Percentiles rank a stretch among this genome's conserved stretches.
Evolutionary conservation across 805 yeast genomes (phyloP).

Genomic region (Cyberlindnera americana): DNA sequence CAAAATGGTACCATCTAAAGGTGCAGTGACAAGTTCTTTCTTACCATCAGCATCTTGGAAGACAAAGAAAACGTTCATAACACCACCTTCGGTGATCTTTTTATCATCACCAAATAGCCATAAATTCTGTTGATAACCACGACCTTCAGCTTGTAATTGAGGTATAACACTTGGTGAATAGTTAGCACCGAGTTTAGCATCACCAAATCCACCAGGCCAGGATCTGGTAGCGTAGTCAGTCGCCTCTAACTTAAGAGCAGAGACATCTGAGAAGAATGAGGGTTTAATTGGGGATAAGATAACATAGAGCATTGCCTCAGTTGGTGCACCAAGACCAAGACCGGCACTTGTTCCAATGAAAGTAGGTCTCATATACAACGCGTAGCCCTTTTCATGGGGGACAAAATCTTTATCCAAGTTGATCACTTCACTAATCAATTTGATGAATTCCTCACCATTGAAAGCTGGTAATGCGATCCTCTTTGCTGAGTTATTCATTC

Average conservation of each 20-base stretch:
- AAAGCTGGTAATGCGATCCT: slow-evolving; percentile 91
- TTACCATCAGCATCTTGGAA: slow-evolving; percentile 77
- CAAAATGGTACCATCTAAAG: slow-evolving; percentile 93
- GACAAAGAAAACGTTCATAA: slow-evolving; percentile 92
- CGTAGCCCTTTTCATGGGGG: slow-evolving; percentile 84
- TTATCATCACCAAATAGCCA: slow-evolving; percentile 94
- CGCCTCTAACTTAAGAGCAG: slow-evolving; percentile 91
- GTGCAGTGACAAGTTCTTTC: slow-evolving; percentile 92
- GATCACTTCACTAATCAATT: slow-evolving; percentile 72
- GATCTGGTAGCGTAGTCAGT: slow-evolving; percentile 96
- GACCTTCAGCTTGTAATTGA: slow-evolving; percentile 80
- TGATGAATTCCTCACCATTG: slow-evolving; percentile 71
- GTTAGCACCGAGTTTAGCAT: slow-evolving; percentile 94
- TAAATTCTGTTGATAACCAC: slow-evolving; percentile 93
- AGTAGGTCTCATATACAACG: slow-evolving; percentile 91
- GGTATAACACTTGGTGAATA: slow-evolving; percentile 95
- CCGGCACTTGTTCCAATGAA: slow-evolving; percentile 89
- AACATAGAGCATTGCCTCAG: slow-evolving; percentile 75
- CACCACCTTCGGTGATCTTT: slow-evolving; percentile 91
- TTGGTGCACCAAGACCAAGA: slow-evolving; percentile 83
- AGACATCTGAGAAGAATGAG: slow-evolving; percentile 89
- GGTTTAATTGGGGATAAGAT: slow-evolving; percentile 99
- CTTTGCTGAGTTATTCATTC: slow-evolving; percentile 85
- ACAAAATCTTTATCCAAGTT: slow-evolving; percentile 72
- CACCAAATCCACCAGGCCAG: slow-evolving; percentile 99